Base-by-base conservation (phyloP, 2,329 filamentous ascomycete species). In the Sporothrix sp. region DNA sequence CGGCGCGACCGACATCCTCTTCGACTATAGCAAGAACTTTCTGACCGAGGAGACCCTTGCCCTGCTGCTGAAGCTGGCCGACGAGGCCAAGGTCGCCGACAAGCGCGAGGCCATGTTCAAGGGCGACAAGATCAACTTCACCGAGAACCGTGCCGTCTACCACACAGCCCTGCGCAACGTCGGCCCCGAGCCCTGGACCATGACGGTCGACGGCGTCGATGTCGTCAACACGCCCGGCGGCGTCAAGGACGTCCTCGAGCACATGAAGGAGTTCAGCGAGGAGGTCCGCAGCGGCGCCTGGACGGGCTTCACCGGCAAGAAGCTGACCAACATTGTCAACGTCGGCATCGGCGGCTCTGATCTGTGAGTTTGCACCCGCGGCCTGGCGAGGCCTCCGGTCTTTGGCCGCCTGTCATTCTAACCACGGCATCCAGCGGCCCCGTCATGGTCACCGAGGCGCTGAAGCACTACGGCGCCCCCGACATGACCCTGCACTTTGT, bases 1-100 rank as follows among this genome's bases (percentile, higher is more conserved):
- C 48, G 57, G 58, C 55, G 78, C 77, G 63, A 83, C 81, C 60
- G 88, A 96, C 58, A 93, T 94, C 63, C 80, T 98, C 57, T 98
- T 97, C 70, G 93, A 98, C 71, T 98, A 95, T 73, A 93, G 85
- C 75, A 98, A 98, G 82, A 98, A 98, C 80, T 90, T 98, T 70
- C 69, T 97, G 62, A 93, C 85, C 56, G 87, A 95, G 60, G 90
- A 97, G 71, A 97, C 91, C 4, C 75, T 97, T 47, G 76, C 84
- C 58, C 78, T 95, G 45, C 79, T 98, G 49, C 76, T 94, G 62
- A 84, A 95, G 74, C 82, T 98, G 25, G 93, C 93, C 57, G 84
- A 90, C 71, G 86, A 97, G 72, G 89, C 91, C 58, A 84, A 84
- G 59, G 70, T 98, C 35, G 90, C 95, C 75, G 79, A 94, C 75